Percentiles rank a stretch among this genome's conserved stretches.
phyloP scores from a whole-genome alignment of 2,329 filamentous ascomycete genomes.

The Calonectria pteridis region DNA sequence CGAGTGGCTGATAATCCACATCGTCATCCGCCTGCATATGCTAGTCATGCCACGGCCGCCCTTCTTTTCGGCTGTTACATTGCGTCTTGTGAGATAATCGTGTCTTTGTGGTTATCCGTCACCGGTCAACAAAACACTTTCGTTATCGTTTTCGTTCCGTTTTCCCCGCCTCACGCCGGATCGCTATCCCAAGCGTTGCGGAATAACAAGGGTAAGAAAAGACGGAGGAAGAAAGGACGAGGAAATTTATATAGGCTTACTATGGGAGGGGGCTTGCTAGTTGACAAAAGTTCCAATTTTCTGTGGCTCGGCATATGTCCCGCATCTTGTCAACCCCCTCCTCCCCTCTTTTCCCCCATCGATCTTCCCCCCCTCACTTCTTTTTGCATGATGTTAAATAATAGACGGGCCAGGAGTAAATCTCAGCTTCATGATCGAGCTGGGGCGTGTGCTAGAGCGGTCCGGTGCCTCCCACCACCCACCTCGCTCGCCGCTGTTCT shows the following conservation, averaged over 20 bases:
- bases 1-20: constrained; percentile 2
- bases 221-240: no score
- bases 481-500: background rate
- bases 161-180: background rate
- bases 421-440: background rate
- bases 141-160: background rate
- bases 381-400: background rate
- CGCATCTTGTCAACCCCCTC: background rate
- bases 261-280: background rate
- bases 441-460: background rate
- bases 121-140: background rate
- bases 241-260: background rate
- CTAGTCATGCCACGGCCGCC: background rate
- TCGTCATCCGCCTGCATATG: background rate
- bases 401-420: background rate
- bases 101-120: background rate
- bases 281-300: constrained; percentile 13
- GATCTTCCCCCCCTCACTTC: background rate
- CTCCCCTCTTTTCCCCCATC: no score
- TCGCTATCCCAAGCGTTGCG: background rate
- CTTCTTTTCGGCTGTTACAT: background rate
- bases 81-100: background rate
- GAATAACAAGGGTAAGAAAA: background rate
- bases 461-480: background rate
- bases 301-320: background rate